Conservation (phyloP, 306 rosid species). For the Ammopiptanthus mongolicus region DNA sequence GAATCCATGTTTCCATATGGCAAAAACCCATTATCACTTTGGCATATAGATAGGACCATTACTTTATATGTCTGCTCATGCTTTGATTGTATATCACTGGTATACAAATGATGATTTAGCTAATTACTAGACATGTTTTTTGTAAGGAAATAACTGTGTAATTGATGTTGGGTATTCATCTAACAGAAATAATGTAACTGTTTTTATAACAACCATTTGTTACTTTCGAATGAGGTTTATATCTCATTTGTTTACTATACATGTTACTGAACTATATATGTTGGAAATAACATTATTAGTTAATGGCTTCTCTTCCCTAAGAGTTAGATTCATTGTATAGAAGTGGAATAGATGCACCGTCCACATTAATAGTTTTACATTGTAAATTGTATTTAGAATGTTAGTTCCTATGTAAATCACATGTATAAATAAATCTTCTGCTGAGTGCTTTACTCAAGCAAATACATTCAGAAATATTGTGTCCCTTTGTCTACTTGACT, state of each 20-base stretch:
- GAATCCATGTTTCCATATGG: neutral
- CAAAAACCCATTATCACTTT: neutral
- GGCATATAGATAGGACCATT: slow-evolving; percentile 1
- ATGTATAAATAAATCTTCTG: too few relatives aligned
- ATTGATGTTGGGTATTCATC: neutral
- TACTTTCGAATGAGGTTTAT: neutral
- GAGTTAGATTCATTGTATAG: too few relatives aligned
- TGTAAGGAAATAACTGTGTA: neutral
- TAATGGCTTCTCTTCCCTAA: too few relatives aligned
- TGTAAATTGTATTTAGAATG: too few relatives aligned
- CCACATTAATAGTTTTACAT: too few relatives aligned
- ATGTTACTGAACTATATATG: neutral
- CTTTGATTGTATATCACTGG: neutral
- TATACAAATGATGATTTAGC: neutral
- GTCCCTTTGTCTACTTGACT: too few relatives aligned
- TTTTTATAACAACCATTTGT: neutral
- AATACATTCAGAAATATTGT: too few relatives aligned
- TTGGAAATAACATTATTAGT: too few relatives aligned
- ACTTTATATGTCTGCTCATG: neutral
- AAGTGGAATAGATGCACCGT: too few relatives aligned
- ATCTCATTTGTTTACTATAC: neutral
- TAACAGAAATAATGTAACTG: neutral
- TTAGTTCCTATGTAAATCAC: too few relatives aligned
- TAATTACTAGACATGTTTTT: neutral
- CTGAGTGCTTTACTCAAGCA: too few relatives aligned